These are phyloP conservation scores for Breviolum minutum DNA, from an alignment of 73 alveolate species.

Conservation along the genomic window DNA sequence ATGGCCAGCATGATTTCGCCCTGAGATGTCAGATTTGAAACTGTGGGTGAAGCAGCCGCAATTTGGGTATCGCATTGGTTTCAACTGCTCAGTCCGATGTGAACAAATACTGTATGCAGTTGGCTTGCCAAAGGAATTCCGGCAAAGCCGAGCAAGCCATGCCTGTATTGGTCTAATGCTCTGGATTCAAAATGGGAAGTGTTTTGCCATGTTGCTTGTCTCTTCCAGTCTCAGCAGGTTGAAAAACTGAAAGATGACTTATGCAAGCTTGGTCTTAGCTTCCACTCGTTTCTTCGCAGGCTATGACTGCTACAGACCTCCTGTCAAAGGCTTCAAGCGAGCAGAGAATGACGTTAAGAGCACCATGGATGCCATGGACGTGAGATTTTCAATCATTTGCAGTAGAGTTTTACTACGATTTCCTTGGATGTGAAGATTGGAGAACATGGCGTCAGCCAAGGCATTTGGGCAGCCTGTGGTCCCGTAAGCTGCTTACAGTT, in stretches of 20 bases:
- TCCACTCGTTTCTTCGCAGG: not conserved
- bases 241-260: not conserved
- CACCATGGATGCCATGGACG: not conserved
- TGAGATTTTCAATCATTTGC: not conserved
- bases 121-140: conserved; percentile 12
- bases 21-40: not conserved
- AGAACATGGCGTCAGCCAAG: not conserved
- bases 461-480: conserved; percentile 78
- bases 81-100: too few relatives aligned
- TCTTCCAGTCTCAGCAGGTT: too few relatives aligned
- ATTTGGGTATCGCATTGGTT: not conserved
- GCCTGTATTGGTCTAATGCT: not conserved
- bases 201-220: not conserved
- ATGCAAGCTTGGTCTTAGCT: not conserved
- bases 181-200: not conserved
- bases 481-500: not conserved
- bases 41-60: not conserved
- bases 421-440: not conserved
- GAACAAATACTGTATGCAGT: not conserved
- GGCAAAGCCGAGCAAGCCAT: conserved; percentile 32
- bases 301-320: conserved; percentile 55
- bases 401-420: not conserved
- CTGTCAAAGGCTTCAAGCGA: conserved; percentile 60
- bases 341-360: conserved; percentile 54
- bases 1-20: not conserved